Evolutionary conservation across 495 filamentous ascomycete genomes (phyloP), one percentile per base, ranked within the genome.

Genomic region (Trichodelitschia bisporula): DNA sequence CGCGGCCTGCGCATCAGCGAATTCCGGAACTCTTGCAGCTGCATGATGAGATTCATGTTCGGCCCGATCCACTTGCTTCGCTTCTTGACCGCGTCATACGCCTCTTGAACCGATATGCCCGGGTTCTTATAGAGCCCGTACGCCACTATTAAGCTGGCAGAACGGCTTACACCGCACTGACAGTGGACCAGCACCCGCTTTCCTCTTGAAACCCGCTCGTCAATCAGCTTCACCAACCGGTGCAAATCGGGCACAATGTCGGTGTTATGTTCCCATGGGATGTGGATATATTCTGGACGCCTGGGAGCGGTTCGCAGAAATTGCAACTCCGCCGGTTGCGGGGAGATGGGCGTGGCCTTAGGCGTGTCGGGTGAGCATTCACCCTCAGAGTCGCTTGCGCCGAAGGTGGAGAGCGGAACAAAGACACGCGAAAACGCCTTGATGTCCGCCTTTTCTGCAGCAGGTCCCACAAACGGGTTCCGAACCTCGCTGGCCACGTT

Each of bases 21-120:
- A 39, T 69, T 68, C 36, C 77, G 65, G 51, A 91, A 97, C 45
- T 97, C 86, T 23, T 89, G 84, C 30, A 97, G 58, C 48, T 86
- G 84, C 54, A 93, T 95, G 49, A 97, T 92, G 21, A 97, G 57
- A 38, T 77, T 80, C 86, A 97, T 97, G 46, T 97, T 97, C 1
- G 86, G 86, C 10, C 82, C 83, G 32, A 97, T 90, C 86, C 86
- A 97, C 39, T 64, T 68, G 45, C 84, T 93, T 44, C 77, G 73
- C 26, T 60, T 60, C 49, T 97, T 92, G 14, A 91, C 89, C 3
- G 71, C 61, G 45, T 82, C 66, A 44, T 97, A 97, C 33, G 84
- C 82, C 29, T 90, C 77, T 45, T 93, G 90, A 33, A 95, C 86
- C 36, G 66, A 77, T 39, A 89, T 47, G 14, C 72, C 60, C 4